Evolutionary conservation across 345 rosid genomes (phyloP).

Genomic region (Pistacia vera): DNA sequence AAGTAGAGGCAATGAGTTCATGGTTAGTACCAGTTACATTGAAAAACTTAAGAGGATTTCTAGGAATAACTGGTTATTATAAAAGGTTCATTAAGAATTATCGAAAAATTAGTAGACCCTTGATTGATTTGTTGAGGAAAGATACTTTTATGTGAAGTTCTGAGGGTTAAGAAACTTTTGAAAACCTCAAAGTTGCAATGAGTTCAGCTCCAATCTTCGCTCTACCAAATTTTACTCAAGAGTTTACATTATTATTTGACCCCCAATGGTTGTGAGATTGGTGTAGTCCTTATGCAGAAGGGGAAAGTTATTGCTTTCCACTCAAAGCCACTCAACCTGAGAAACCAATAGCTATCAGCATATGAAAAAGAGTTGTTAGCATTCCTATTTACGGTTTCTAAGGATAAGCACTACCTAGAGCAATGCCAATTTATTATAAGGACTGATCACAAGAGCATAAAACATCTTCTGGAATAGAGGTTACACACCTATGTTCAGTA

Average conservation of each 20-base stretch:
- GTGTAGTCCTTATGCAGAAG: background rate
- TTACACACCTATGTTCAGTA: background rate
- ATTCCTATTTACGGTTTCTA: background rate
- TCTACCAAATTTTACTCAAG: background rate
- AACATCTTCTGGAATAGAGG: background rate
- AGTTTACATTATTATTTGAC: background rate
- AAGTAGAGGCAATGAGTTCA: background rate
- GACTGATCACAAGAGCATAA: background rate
- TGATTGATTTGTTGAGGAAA: background rate
- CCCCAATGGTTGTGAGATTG: background rate
- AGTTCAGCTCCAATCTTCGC: accelerated
- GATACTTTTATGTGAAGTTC: background rate
- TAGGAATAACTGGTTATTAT: background rate
- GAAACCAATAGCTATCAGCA: too few species aligned
- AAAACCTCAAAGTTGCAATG: background rate
- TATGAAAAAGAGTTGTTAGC: background rate
- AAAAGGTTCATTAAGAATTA: background rate
- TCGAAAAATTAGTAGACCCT: background rate
- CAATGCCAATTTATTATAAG: background rate
- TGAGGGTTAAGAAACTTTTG: background rate
- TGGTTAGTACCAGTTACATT: background rate
- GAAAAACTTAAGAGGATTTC: background rate
- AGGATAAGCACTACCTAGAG: background rate
- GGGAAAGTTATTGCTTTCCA: background rate
- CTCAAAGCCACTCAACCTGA: background rate